Evolutionary conservation across 768 basidiomycete genomes (phyloP), one percentile per base, ranked within the genome.

Genomic region (Panaeolus papilionaceus): DNA sequence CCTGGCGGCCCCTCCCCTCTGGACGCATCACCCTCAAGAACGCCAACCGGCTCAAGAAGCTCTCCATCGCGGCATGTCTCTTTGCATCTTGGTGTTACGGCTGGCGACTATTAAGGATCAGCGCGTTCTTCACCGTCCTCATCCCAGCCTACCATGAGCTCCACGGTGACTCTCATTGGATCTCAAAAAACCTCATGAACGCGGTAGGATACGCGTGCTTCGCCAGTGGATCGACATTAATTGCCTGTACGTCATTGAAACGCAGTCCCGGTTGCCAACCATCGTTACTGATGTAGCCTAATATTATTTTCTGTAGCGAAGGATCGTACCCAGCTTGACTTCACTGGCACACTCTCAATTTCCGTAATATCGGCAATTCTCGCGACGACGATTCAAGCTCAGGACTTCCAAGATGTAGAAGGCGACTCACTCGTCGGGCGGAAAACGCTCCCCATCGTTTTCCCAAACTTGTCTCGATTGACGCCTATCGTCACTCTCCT

Each of bases 381-480:
- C 40, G 71, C 80, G 2, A 84, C 84, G 0, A 86, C 84, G 0
- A 74, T 84, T 12, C 84, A 85, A 61, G 79, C 81, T 2, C 83
- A 85, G 72, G 85, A 86, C 67, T 86, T 84, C 69, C 80, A 80
- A 62, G 85, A 86, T 63, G 72, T 77, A 6, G 72, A 73, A 23
- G 85, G 85, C 0, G 85, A 86, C 65, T 72, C 73, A 4, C 54
- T 74, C 33, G 75, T 78, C 1, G 81, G 83, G 2, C 78, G 85
- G 3, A 61, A 72, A 2, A 86, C 85, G 0, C 70, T 86, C 14
- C 85, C 85, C 4, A 82, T 86, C 66, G 76, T 79, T 28, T 79
- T 80, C 67, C 85, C 85, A 2, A 65, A 64, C 7, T 61, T 76
- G 6, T 72, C 78, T 16, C 75, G 80, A 4, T 69, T 68, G 23